Evolutionary conservation across 495 filamentous ascomycete genomes (phyloP).

Genomic region (Hypoxylon trugodes): DNA sequence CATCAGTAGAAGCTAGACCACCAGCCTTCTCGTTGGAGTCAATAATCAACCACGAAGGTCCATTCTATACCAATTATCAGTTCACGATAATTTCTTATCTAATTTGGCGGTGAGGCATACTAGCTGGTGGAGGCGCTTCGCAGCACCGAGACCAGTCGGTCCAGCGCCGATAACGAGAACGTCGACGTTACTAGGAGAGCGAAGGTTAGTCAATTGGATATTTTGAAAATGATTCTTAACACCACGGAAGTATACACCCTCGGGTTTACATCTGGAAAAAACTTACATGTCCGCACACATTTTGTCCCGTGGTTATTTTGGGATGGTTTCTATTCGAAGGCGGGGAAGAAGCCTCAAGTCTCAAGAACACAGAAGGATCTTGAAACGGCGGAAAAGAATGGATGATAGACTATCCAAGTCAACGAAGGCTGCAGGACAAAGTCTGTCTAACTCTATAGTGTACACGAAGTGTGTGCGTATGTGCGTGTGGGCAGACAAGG

Average conservation of each 20-base stretch:
- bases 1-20: slow-evolving; percentile 95
- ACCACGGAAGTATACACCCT: background rate
- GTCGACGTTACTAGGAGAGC: slow-evolving; percentile 77
- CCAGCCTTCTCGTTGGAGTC: slow-evolving; percentile 93
- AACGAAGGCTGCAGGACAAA: slow-evolving; percentile 37
- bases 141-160: slow-evolving; percentile 94
- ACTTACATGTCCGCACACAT: slow-evolving; percentile 49
- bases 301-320: slow-evolving; percentile 27
- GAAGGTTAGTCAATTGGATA: slow-evolving; percentile 39
- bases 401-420: slow-evolving; percentile 41
- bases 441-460: slow-evolving; percentile 35
- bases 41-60: slow-evolving; percentile 94
- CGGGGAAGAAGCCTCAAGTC: slow-evolving; percentile 23
- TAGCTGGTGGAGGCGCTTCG: slow-evolving; percentile 95
- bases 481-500: slow-evolving; percentile 32
- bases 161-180: slow-evolving; percentile 98
- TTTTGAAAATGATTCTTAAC: background rate
- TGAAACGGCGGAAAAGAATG: slow-evolving; percentile 31
- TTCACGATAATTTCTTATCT: slow-evolving; percentile 7
- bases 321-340: slow-evolving; percentile 20
- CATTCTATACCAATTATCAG: slow-evolving; percentile 66
- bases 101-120: slow-evolving; percentile 64
- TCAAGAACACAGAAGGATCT: slow-evolving; percentile 6
- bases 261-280: slow-evolving; percentile 4
- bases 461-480: slow-evolving; percentile 27